Base-by-base conservation (phyloP, 139 green algal species). In the Coelastrella sp. region DNA sequence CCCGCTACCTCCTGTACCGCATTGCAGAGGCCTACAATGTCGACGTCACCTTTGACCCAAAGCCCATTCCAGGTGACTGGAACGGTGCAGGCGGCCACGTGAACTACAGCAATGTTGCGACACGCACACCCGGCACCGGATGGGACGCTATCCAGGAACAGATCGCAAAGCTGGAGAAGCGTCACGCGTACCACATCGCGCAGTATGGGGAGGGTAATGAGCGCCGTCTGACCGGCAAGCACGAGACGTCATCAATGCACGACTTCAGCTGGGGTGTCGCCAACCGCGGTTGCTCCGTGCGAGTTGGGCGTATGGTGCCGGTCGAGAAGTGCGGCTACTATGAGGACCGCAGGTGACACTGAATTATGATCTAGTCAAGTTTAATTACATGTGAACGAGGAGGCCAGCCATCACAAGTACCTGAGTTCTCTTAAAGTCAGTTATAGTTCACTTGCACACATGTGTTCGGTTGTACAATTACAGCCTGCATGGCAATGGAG, bases 201-300 rank as follows among this genome's bases (percentile, higher is more conserved):
- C 90, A 95, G 89, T 93, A 93, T 24, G 89, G 87, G 59, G 90
- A 90, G 87, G 98, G 98, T 92, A 99, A 99, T 88, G 98, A 99
- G 96, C 95, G 98, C 89, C 97, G 98, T 79, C 96, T 99, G 87
- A 99, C 98, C 1, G 97, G 97, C 84, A 96, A 96, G 93, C 96
- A 98, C 92, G 95, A 97, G 94, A 99, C 98, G 0, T 97, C 93
- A 87, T 95, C 91, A 92, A 99, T 99, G 91, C 91, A 99, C 86
- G 95, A 98, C 94, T 99, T 99, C 94, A 95, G 86, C 78, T 99
- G 96, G 97, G 98, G 98, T 83, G 97, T 99, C 68, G 98, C 98
- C 84, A 99, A 99, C 95, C 97, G 98, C 89, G 97, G 98, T 74
- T 97, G 94, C 87, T 99, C 96, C 82, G 97, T 99, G 89, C 97